phyloP scores from a whole-genome alignment of 2,329 filamentous ascomycete genomes.

The Xylariaceae sp. region DNA sequence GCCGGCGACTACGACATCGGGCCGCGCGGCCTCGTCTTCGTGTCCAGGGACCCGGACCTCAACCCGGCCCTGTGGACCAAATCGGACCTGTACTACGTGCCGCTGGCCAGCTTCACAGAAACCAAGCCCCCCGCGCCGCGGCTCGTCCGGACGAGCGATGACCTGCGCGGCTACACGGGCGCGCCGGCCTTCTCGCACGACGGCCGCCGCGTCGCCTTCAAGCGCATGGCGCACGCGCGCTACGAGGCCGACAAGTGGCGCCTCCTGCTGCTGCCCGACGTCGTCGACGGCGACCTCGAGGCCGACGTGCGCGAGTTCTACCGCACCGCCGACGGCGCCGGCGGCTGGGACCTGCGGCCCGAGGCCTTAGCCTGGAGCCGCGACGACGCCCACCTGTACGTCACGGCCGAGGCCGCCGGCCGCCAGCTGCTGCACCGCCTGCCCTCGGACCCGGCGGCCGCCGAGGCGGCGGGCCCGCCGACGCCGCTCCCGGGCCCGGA shows the following conservation, averaged over 20 bases:
- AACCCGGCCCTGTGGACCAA: conserved; percentile 72
- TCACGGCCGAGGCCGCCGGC: conserved; percentile 66
- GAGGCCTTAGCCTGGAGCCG: conserved; percentile 50
- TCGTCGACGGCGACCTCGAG: conserved; percentile 48
- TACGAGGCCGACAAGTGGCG: conserved; percentile 78
- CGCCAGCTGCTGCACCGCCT: conserved; percentile 55
- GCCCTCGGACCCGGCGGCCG: conserved; percentile 44
- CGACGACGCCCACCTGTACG: conserved; percentile 57
- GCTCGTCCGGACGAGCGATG: conserved; percentile 44
- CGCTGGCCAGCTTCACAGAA: conserved; percentile 54
- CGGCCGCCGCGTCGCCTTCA: conserved; percentile 64
- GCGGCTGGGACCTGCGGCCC: conserved; percentile 53
- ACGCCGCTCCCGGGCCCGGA: conserved; percentile 36
- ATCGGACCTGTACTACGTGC: conserved; percentile 69
- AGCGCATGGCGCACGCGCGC: conserved; percentile 66
- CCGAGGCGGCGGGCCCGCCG: conserved; percentile 41
- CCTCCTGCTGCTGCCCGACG: conserved; percentile 56
- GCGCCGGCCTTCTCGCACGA: conserved; percentile 67
- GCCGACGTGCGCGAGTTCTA: conserved; percentile 56
- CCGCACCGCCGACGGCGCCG: conserved; percentile 53
- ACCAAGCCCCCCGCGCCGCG: conserved; percentile 40
- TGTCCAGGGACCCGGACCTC: conserved; percentile 65
- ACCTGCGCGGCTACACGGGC: conserved; percentile 55
- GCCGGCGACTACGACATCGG: conserved; percentile 73
- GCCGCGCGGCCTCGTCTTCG: conserved; percentile 58